These are phyloP conservation scores for Fusarium dimerum DNA, from an alignment of 2,329 filamentous ascomycete species.

Conservation along the genomic window DNA sequence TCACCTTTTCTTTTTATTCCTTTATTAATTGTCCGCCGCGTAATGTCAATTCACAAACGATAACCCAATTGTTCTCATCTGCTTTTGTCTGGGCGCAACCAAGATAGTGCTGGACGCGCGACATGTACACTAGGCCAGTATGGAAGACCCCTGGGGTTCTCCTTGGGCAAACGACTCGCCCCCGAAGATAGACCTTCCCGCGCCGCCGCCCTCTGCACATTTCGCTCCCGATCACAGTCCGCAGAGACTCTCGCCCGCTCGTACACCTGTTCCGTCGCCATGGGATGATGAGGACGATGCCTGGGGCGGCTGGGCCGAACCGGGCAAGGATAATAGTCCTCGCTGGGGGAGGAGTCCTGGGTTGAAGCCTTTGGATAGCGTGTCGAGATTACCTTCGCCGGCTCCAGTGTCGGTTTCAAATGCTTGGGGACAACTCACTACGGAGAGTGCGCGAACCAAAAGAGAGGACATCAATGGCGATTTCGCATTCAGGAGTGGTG, in stretches of 20 bases:
- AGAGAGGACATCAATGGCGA: conserved; percentile 28
- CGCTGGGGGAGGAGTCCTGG: conserved; percentile 37
- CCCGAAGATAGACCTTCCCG: conserved; percentile 39
- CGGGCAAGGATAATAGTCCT: conserved; percentile 26
- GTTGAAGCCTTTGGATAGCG: conserved; percentile 29
- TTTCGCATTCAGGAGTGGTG: conserved; percentile 32
- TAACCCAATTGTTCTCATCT: conserved; percentile 8
- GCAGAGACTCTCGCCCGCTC: conserved; percentile 24
- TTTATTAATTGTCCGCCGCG: conserved; percentile 4
- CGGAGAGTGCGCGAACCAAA: conserved; percentile 14
- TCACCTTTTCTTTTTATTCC: background rate
- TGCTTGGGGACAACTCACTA: conserved; percentile 28
- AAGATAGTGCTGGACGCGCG: conserved; percentile 24
- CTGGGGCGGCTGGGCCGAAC: conserved; percentile 41
- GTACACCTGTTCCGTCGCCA: conserved; percentile 14
- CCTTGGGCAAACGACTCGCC: conserved; percentile 51
- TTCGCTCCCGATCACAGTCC: conserved; percentile 30
- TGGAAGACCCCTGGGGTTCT: conserved; percentile 66
- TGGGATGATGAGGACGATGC: conserved; percentile 37
- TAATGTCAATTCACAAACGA: conserved; percentile 21
- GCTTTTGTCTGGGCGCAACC: conserved; percentile 2
- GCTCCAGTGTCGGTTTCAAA: conserved; percentile 11
- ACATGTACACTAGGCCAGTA: conserved; percentile 41
- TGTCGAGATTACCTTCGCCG: conserved; percentile 31
- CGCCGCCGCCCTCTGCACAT: conserved; percentile 35